Percentiles rank a stretch among this genome's conserved stretches.
phyloP scores from a whole-genome alignment of 148 eudicot genomes.

The Vaccinium darrowii region DNA sequence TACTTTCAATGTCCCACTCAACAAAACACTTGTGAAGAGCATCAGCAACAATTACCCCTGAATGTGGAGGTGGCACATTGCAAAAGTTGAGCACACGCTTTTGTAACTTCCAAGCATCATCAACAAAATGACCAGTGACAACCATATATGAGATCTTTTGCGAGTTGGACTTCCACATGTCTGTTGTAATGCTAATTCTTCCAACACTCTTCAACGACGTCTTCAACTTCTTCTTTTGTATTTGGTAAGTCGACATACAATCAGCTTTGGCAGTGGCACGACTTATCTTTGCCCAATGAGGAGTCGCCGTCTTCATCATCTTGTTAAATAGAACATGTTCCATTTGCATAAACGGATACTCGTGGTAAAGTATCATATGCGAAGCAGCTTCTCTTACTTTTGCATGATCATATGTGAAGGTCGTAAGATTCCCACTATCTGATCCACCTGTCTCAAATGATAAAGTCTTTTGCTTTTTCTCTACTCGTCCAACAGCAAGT shows the following conservation, averaged over 20 bases:
- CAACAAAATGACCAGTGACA: slow-evolving; percentile 1
- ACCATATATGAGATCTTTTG: slow-evolving; percentile 9
- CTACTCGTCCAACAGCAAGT: background rate
- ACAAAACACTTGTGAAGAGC: background rate
- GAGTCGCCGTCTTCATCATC: background rate
- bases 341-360: slow-evolving; percentile 10
- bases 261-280: background rate
- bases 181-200: background rate
- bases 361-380: background rate
- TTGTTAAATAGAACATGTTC: slow-evolving; percentile 9
- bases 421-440: background rate
- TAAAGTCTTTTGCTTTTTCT: background rate
- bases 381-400: slow-evolving; percentile 2
- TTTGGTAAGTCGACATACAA: background rate
- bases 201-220: background rate
- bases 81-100: slow-evolving; percentile 3
- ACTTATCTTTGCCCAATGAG: background rate
- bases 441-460: background rate
- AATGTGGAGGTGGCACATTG: slow-evolving; percentile 11
- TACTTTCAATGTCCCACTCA: background rate
- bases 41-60: background rate
- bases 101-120: background rate
- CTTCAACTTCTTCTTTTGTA: slow-evolving; percentile 3
- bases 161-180: background rate
- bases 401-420: slow-evolving; percentile 6